Base-by-base conservation (phyloP, 2,329 filamentous ascomycete species). In the Teratosphaeria nubilosa region DNA sequence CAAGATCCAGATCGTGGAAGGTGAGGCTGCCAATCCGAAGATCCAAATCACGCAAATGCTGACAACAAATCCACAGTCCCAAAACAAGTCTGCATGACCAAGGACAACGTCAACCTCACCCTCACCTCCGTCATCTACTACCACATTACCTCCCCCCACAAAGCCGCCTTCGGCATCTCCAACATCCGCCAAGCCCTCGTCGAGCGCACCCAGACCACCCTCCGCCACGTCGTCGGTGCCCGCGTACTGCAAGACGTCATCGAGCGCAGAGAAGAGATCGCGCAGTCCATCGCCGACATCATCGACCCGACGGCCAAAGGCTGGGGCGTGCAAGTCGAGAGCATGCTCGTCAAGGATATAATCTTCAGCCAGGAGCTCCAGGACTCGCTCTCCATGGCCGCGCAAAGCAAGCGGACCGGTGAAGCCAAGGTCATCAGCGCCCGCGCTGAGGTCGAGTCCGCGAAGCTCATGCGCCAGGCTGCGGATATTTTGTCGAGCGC, bases 321-420 rank as follows among this genome's bases (percentile, higher is more conserved):
- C 61, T 99, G 94, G 94, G 94, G 94, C 76, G 92, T 96, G 7
- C 85, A 90, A 70, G 94, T 97, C 59, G 94, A 97, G 80, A 91
- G 87, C 70, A 99, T 99, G 92, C 85, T 99, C 66, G 92, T 99
- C 82, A 97, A 99, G 78, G 94, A 99, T 75, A 95, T 99, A 72
- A 88, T 97, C 73, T 99, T 99, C 83, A 91, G 86, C 76, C 85
- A 90, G 70, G 94, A 97, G 66, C 82, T 99, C 51, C 94, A 99
- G 76, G 92, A 97, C 70, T 94, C 89, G 20, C 84, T 99, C 54
- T 95, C 90, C 71, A 97, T 99, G 94, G 94, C 94, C 45, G 94
- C 94, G 3, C 94, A 99, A 82, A 90, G 87, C 79, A 97, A 97
- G 87, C 87, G 94, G 66, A 96, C 96, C 58, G 94, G 94, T 77